Evolutionary conservation across 495 filamentous ascomycete genomes (phyloP).

Genomic region (Podospora pseudocomata): DNA sequence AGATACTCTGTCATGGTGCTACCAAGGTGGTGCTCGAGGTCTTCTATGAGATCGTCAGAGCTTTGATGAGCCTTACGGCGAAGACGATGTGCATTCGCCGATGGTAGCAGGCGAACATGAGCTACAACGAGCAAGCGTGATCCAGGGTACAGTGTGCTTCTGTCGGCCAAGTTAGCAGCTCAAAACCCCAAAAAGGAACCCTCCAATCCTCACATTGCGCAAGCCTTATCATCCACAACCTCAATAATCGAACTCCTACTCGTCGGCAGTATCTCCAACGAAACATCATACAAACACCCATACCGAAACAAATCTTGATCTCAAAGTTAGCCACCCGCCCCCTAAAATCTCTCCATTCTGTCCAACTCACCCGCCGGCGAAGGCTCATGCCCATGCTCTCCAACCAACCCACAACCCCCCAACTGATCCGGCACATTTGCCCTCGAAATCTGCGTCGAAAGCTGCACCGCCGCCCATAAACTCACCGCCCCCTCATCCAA

Average conservation of each 20-base stretch:
- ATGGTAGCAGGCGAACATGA: constrained; percentile 29
- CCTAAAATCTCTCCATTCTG: neutral
- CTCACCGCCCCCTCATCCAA: constrained; percentile 30
- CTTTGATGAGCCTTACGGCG: constrained; percentile 29
- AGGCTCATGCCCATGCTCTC: neutral
- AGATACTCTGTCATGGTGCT: constrained; percentile 38
- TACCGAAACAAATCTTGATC: constrained; percentile 31
- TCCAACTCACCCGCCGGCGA: neutral
- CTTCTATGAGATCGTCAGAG: constrained; percentile 49
- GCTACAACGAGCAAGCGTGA: constrained; percentile 41
- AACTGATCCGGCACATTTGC: constrained; percentile 19
- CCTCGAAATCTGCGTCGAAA: constrained; percentile 38
- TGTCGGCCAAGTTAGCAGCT: neutral
- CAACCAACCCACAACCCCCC: neutral
- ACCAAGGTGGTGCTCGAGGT: constrained; percentile 49
- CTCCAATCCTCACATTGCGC: constrained; percentile 23
- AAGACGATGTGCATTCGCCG: constrained; percentile 5
- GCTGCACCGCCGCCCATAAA: constrained; percentile 48
- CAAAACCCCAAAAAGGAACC: neutral
- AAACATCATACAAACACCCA: constrained; percentile 44
- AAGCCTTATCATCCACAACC: constrained; percentile 32
- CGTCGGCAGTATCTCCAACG: constrained; percentile 35
- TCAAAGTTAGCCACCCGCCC: constrained; percentile 10
- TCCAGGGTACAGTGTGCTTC: constrained; percentile 36
- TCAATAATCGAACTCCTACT: constrained; percentile 34